phyloP scores from a whole-genome alignment of 2,329 filamentous ascomycete species.

The Gaeumannomyces tritici region DNA sequence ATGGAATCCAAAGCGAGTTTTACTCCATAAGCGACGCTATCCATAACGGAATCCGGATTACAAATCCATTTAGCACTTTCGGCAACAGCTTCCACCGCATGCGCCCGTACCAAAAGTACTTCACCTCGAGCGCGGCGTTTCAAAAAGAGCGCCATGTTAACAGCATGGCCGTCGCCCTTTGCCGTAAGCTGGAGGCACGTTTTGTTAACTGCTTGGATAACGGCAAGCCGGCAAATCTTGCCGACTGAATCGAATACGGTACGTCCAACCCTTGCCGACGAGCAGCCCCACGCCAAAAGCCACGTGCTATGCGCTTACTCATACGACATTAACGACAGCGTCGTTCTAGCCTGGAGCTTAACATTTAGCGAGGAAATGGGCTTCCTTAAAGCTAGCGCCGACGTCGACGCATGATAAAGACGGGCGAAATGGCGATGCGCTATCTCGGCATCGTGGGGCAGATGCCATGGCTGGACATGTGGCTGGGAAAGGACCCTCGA shows the following conservation, averaged over 20 bases:
- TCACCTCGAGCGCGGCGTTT: neutral
- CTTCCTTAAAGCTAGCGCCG: constrained; percentile 25
- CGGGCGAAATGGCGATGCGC: constrained; percentile 19
- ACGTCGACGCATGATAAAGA: constrained; percentile 25
- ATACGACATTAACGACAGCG: constrained; percentile 6
- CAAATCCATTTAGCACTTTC: neutral
- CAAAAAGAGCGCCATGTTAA: neutral
- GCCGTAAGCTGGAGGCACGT: neutral
- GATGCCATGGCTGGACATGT: constrained; percentile 21
- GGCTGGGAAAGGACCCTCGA: constrained; percentile 29
- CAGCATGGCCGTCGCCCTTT: neutral
- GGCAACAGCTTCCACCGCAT: neutral
- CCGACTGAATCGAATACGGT: neutral
- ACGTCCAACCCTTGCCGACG: neutral
- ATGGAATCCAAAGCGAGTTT: neutral
- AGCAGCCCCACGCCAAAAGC: too few relatives aligned
- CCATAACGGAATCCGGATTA: neutral
- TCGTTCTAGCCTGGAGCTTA: constrained; percentile 27
- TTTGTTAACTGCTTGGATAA: neutral
- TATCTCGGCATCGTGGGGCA: constrained; percentile 17
- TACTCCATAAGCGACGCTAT: neutral
- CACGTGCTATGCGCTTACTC: neutral
- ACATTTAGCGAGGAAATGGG: constrained; percentile 30
- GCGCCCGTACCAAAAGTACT: neutral
- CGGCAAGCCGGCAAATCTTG: neutral